Base-by-base conservation (phyloP, 225 moss, liverwort and hornwort species). In the Climacium dendroides region DNA sequence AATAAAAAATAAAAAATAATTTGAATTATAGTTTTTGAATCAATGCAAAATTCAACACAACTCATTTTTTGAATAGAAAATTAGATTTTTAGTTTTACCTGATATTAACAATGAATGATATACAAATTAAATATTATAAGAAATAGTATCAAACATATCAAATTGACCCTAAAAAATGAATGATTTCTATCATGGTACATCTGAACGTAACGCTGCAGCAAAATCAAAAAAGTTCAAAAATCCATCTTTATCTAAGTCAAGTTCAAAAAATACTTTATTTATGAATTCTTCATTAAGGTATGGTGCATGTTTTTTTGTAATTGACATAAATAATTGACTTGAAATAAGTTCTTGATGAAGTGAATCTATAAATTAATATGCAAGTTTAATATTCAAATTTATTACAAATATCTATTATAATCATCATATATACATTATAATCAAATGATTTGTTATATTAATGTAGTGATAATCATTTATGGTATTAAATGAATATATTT, bases 211-310 rank as follows among this genome's bases (percentile, higher is more conserved):
- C 54, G 91, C 91, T 55, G 88, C 71, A 55, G 43, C 54, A 86
- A 89, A 93, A 67, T 93, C 90, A 63, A 85, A 74, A 61, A 84
- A 87, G 19, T 88, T 91, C 15, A 91, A 66, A 75, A 29, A 89
- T 3, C 93, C 91, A 69, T 93, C 93, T 69, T 89, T 91, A 63
- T 91, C 87, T 20, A 13, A 87, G 48, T 93, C 93, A 59, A 93
- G 90, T 81, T 91, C 87, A 57, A 25, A 45, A 83, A 93, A 93
- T 29, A 90, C 93, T 32, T 90, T 90, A 14, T 9, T 75, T 22
- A 91, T 86, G 4, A 76, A 70, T 58, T 87, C 57, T 74, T 87
- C 78, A 67, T 91, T 86, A 7, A 91, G 63, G 55, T 26, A 62
- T 23, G 93, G 88, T 35, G 89, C 92, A 75, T 91, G 88, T 76